These are phyloP conservation scores for Aspergillus floridensis DNA, from an alignment of 2,329 filamentous ascomycete species.

Conservation along the genomic window DNA sequence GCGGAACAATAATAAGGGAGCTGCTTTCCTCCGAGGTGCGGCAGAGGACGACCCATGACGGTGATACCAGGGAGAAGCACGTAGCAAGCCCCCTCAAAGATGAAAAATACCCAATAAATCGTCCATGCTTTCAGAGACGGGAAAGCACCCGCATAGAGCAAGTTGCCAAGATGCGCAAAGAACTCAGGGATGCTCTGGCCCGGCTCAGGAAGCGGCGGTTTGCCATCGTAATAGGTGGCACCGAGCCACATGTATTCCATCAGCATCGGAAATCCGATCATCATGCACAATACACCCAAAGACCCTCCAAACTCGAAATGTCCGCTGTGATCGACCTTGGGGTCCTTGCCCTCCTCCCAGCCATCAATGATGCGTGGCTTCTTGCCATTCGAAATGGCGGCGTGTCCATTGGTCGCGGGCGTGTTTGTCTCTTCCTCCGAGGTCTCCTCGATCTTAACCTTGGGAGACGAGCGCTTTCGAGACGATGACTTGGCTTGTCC, in stretches of 20 bases:
- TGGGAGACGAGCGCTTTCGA: constrained; percentile 31
- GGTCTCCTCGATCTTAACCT: constrained; percentile 28
- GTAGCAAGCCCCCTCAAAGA: constrained; percentile 81
- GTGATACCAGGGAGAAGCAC: constrained; percentile 82
- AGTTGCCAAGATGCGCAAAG: constrained; percentile 63
- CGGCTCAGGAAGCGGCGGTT: constrained; percentile 65
- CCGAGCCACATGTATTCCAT: constrained; percentile 99
- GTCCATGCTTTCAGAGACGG: constrained; percentile 79
- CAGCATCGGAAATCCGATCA: constrained; percentile 86
- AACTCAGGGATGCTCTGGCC: constrained; percentile 72
- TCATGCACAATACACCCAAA: constrained; percentile 75
- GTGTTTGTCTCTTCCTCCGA: constrained; percentile 23
- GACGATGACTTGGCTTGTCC: constrained; percentile 26
- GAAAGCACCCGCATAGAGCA: constrained; percentile 81
- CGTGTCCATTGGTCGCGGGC: constrained; percentile 18
- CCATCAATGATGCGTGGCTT: constrained; percentile 39
- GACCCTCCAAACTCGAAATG: constrained; percentile 84
- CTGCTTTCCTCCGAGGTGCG: constrained; percentile 78
- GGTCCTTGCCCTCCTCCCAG: constrained; percentile 42
- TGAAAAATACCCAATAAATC: constrained; percentile 92
- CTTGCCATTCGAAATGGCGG: constrained; percentile 20
- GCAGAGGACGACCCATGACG: constrained; percentile 82
- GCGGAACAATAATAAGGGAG: constrained; percentile 93
- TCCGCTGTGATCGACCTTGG: constrained; percentile 49
- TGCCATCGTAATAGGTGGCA: constrained; percentile 85